A percentile compares a stretch with the other conserved stretches of the same genome.
phyloP scores from a whole-genome alignment of 108 stramenopile species.

The Conticribra weissflogii region DNA sequence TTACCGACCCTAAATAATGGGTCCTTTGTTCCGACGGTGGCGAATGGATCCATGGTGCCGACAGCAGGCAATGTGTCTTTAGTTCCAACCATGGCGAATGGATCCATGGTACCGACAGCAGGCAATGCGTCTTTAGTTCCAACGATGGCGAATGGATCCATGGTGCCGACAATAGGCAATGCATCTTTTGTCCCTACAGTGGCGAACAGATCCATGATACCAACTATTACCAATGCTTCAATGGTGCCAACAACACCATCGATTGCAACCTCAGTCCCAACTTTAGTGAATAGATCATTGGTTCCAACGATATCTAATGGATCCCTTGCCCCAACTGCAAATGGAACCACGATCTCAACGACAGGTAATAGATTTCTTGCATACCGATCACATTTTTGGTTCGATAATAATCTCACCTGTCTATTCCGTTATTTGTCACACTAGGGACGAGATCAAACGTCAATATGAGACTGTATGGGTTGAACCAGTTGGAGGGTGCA shows the following conservation, averaged over 20 bases:
- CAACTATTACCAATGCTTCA: not conserved
- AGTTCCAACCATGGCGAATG: not conserved
- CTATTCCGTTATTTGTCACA: no score
- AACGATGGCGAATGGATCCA: not conserved
- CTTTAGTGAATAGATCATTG: not conserved
- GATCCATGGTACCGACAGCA: not conserved
- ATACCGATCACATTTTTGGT: no score
- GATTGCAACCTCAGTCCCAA: not conserved
- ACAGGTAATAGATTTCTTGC: no score
- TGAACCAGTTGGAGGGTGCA: not conserved
- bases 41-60: not conserved
- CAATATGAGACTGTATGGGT: not conserved
- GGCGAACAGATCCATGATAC: no score
- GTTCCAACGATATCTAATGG: not conserved
- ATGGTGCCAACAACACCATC: not conserved
- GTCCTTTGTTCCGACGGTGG: no score
- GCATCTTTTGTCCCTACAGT: not conserved
- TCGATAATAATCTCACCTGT: no score
- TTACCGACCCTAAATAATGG: no score
- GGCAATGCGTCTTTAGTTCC: not conserved
- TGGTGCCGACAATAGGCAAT: not conserved
- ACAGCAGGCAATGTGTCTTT: not conserved
- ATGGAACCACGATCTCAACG: no score
- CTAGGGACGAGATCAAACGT: not conserved
- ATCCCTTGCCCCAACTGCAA: no score